These are phyloP conservation scores for Aspergillus cristatus DNA, from an alignment of 495 filamentous ascomycete species.

Conservation along the genomic window DNA sequence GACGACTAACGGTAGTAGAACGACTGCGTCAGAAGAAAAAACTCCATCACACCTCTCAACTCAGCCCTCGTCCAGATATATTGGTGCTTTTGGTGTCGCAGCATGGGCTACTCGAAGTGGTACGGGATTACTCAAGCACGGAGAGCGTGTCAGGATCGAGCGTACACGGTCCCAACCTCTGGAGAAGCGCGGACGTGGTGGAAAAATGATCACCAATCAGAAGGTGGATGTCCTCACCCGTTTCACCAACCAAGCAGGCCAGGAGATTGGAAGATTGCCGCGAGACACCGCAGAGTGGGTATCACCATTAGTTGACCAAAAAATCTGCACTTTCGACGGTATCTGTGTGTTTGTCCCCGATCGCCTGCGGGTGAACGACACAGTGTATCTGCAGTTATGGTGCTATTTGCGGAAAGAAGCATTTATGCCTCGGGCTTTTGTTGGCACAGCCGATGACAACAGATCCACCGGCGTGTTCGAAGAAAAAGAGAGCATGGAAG, in stretches of 20 bases:
- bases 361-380: slow-evolving; percentile 78
- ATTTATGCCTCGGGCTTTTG: slow-evolving; percentile 55
- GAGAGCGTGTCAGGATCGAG: slow-evolving; percentile 75
- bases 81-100: slow-evolving; percentile 85
- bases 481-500: slow-evolving; percentile 76
- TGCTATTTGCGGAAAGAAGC: slow-evolving; percentile 66
- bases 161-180: slow-evolving; percentile 62
- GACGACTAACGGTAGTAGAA: neutral
- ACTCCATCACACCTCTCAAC: slow-evolving; percentile 22
- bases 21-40: slow-evolving; percentile 1
- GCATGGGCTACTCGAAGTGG: slow-evolving; percentile 93
- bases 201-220: slow-evolving; percentile 43
- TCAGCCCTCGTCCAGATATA: slow-evolving; percentile 58
- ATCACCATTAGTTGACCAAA: slow-evolving; percentile 85
- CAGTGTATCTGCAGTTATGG: slow-evolving; percentile 76
- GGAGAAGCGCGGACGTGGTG: slow-evolving; percentile 41
- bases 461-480: slow-evolving; percentile 64
- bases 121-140: slow-evolving; percentile 58
- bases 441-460: slow-evolving; percentile 55
- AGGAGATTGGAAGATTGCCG: slow-evolving; percentile 81
- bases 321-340: slow-evolving; percentile 79
- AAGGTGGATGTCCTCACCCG: slow-evolving; percentile 82
- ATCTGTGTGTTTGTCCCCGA: slow-evolving; percentile 88
- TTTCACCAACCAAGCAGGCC: slow-evolving; percentile 71
- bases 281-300: slow-evolving; percentile 92